Evolutionary conservation across 805 yeast species (phyloP).

Genomic region (Wickerhamiella slavikovae): DNA sequence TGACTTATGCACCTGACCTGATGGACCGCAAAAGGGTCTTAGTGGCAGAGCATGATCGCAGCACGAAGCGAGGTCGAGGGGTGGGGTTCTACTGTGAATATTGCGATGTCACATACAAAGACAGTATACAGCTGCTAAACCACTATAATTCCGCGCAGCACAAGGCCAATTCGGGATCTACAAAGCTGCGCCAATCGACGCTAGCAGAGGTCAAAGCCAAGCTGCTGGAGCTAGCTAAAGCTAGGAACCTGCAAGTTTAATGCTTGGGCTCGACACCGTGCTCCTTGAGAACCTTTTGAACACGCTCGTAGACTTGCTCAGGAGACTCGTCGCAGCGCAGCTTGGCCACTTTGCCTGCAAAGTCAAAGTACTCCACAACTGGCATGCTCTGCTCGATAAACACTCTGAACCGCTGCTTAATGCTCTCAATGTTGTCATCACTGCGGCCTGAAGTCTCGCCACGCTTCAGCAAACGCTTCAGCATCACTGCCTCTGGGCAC

Average conservation of each 20-base stretch:
- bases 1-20: too few species aligned
- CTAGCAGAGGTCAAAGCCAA: constrained; percentile 27
- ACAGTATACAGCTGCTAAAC: constrained; percentile 60
- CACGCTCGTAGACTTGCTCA: constrained; percentile 53
- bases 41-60: too few species aligned
- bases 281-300: constrained; percentile 40
- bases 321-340: constrained; percentile 65
- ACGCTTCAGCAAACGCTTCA: constrained; percentile 64
- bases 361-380: constrained; percentile 63
- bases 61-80: constrained; percentile 30
- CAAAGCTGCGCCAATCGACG: constrained; percentile 23
- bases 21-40: too few species aligned
- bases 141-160: constrained; percentile 65
- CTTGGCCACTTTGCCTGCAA: constrained; percentile 54
- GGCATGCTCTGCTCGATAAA: constrained; percentile 85
- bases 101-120: constrained; percentile 67
- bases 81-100: constrained; percentile 73
- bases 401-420: constrained; percentile 70
- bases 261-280: constrained; percentile 8
- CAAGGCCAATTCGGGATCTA: constrained; percentile 18
- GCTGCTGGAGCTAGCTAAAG: constrained; percentile 18
- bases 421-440: constrained; percentile 83
- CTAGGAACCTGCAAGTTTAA: too few species aligned
- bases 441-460: constrained; percentile 89
- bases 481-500: constrained; percentile 67